Base-by-base conservation (phyloP, 2,329 filamentous ascomycete species). In the Microdochium paspali region DNA sequence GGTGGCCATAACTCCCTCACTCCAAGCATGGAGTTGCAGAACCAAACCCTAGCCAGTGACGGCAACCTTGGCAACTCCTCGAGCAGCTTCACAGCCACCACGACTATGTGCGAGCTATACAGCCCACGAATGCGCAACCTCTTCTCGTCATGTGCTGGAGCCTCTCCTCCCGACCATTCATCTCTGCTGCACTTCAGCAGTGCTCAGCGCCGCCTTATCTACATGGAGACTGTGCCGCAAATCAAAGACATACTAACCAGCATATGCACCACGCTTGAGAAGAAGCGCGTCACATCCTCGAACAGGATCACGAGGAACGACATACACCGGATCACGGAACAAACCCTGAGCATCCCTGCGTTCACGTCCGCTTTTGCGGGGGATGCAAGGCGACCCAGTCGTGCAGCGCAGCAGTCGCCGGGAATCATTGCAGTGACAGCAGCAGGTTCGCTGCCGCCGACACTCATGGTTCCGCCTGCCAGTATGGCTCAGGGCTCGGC, bases 31-130 rank as follows among this genome's bases (percentile, higher is more conserved):
- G 51, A 53, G 2, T 51, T 66, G 15, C 53, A 52, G 1, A 58
- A 61, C 4, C 44, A 48, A 2, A 28, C 48, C 2, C 50, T 58
- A 0, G 42, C 55, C 12, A 46, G 45, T 1, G 49, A 7, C 35
- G 5, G 18, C 5, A n/a, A 35, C 18, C 10, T 12, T n/a, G 35
- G 23, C 12, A 20, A 20, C 18, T 9, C 9, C 23, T n/a, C 6
- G 12, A 21, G 7, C 15, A 40, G 6, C 35, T 10, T 21, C 35
- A 35, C 6, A 6, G 18, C 4, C 18, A 20, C 15, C n/a, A 21
- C 35, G 49, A 46, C 53, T 2, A 63, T 68, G 56, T 68, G 66
- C 51, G 64, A 68, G 43, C 50, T 67, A 40, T 69, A 65, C 48
- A 66, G 63, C 4, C 54, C 58, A 23, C 64, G 64, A 10, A 68